These are phyloP conservation scores for Castanopsis chinensis DNA, from an alignment of 306 rosid species.

Conservation along the genomic window DNA sequence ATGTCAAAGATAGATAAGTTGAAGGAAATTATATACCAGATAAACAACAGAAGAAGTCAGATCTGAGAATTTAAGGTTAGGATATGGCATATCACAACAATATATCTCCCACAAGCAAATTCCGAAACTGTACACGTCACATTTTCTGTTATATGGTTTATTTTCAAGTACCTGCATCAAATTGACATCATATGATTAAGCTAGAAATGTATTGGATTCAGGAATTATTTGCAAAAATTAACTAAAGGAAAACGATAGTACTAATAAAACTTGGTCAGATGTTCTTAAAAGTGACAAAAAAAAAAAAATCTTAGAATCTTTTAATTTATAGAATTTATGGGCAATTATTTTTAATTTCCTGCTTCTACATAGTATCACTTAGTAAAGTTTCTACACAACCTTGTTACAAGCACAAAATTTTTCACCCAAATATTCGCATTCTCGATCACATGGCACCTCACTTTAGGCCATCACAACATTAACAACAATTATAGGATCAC, in stretches of 20 bases:
- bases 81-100: neutral
- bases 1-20: neutral
- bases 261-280: neutral
- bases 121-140: slow-evolving; percentile 19
- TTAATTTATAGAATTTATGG: neutral
- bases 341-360: neutral
- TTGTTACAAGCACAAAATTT: no score
- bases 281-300: neutral
- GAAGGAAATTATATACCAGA: neutral
- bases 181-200: no score
- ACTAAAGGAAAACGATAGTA: neutral
- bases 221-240: neutral
- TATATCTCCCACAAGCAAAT: slow-evolving; percentile 26
- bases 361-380: neutral
- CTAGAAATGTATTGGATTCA: no score
- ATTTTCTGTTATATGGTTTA: slow-evolving; percentile 3
- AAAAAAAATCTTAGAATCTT: neutral
- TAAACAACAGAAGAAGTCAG: neutral
- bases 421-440: no score
- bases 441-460: no score
- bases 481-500: no score
- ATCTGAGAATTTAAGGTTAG: neutral
- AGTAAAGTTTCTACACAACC: no score
- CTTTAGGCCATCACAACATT: no score
- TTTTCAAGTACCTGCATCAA: slow-evolving; percentile 8